A percentile compares a stretch with the other conserved stretches of the same genome.
These are phyloP conservation scores for Wickerhamiella cacticola DNA, from an alignment of 805 yeast species.

Conservation along the genomic window DNA sequence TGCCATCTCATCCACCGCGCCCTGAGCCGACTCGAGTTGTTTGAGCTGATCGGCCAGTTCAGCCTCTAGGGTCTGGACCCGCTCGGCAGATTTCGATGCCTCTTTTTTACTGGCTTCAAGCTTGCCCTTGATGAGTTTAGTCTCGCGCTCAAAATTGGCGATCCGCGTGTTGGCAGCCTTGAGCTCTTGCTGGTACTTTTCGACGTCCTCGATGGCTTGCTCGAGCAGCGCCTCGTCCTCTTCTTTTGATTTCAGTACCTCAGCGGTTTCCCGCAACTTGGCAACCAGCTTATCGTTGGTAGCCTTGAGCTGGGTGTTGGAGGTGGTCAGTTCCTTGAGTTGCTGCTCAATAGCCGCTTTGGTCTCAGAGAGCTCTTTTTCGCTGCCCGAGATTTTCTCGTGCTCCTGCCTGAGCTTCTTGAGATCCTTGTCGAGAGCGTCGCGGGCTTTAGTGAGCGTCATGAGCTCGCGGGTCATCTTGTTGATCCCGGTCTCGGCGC, in stretches of 20 bases:
- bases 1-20: not conserved
- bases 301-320: slow-evolving; percentile 24
- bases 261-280: slow-evolving; percentile 29
- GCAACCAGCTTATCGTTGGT: slow-evolving; percentile 33
- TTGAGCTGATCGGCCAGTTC: slow-evolving; percentile 13
- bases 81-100: not conserved
- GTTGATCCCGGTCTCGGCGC: slow-evolving; percentile 77
- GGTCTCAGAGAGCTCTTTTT: slow-evolving; percentile 15
- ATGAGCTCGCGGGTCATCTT: slow-evolving; percentile 80
- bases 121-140: slow-evolving; percentile 12
- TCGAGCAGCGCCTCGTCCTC: slow-evolving; percentile 18
- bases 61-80: slow-evolving; percentile 8
- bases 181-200: slow-evolving; percentile 11
- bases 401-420: slow-evolving; percentile 13
- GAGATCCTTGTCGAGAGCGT: slow-evolving; percentile 23
- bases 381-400: slow-evolving; percentile 15
- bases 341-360: slow-evolving; percentile 7
- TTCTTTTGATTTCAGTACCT: slow-evolving; percentile 17
- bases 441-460: slow-evolving; percentile 48
- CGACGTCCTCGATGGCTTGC: slow-evolving; percentile 12
- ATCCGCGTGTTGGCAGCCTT: slow-evolving; percentile 9
- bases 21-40: not conserved
- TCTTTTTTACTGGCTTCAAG: slow-evolving; percentile 13
- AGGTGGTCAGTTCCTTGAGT: slow-evolving; percentile 20
- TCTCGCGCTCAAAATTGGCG: slow-evolving; percentile 8